Evolutionary conservation across 352 stramenopile species (phyloP).

Genomic region (Peronospora destructor): DNA sequence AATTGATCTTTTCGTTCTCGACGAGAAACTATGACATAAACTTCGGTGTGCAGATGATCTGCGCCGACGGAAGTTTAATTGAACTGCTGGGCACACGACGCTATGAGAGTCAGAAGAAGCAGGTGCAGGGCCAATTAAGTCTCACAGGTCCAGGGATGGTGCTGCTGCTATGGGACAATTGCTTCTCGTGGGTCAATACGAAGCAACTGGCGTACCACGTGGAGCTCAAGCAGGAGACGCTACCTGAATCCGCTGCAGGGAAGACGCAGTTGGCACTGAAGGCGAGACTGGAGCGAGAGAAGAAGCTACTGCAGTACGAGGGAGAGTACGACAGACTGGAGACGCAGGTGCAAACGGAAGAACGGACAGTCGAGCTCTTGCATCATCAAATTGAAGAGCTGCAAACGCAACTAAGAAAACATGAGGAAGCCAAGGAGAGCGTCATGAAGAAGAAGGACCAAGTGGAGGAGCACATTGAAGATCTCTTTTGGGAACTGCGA

Average conservation of each 20-base stretch:
- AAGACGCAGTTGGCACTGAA: conserved; percentile 44
- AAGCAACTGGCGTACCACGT: conserved; percentile 74
- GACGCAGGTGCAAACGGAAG: conserved; percentile 39
- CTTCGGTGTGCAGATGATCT: conserved; percentile 69
- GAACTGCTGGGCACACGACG: conserved; percentile 47
- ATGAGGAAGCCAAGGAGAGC: conserved; percentile 33
- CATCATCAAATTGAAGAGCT: conserved; percentile 58
- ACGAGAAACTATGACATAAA: conserved; percentile 69
- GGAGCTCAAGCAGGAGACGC: conserved; percentile 56
- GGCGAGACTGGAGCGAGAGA: conserved; percentile 40
- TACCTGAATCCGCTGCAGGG: conserved; percentile 29
- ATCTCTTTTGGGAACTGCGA: conserved; percentile 60
- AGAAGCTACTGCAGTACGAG: conserved; percentile 30
- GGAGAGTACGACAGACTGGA: conserved; percentile 35
- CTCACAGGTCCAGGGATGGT: conserved; percentile 52
- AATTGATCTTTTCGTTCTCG: conserved; percentile 57
- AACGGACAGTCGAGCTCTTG: conserved; percentile 40
- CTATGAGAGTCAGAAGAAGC: conserved; percentile 60
- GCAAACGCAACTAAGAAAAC: conserved; percentile 28
- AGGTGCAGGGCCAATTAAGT: conserved; percentile 35
- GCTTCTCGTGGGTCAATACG: conserved; percentile 73
- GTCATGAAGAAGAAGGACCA: conserved; percentile 31
- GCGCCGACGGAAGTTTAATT: conserved; percentile 41
- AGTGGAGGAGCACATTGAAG: conserved; percentile 46
- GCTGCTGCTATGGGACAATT: conserved; percentile 74